Evolutionary conservation across 441 rosid genomes (phyloP), one percentile per base, ranked within the genome.

Genomic region (Isatis lusitanica): DNA sequence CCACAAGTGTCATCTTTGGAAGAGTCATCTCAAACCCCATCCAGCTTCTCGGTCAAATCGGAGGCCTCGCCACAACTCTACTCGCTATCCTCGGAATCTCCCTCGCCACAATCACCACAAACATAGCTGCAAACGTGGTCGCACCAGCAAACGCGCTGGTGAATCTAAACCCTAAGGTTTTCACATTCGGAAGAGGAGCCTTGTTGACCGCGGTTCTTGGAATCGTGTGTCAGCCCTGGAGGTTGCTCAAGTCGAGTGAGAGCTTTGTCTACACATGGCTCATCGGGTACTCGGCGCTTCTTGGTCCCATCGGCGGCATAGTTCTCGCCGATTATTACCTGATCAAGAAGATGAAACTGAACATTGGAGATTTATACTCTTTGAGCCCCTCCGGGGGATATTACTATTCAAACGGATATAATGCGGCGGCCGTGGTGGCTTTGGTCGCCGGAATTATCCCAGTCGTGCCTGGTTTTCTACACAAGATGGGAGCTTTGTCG

Each of bases 201-300:
- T 56, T 90, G 1, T 50, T 91, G 6, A 94, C 97, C 2, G 96
- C 97, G 5, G 26, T 91, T 64, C 85, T 90, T 42, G 92, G 95
- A 30, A 90, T 94, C 58, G 89, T 85, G 7, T 91, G 86, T 63
- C 98, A 94, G 71, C 97, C 97, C 0, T 91, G 97, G 97, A 82
- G 89, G 66, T 83, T 94, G 44, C 89, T 91, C 8, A 75, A 85
- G 63, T 87, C 98, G 7, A 94, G 98, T 67, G 97, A 94, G 83
- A 94, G 95, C 83, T 94, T 94, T 69, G 97, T 94, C 24, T 90
- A 94, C 67, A 94, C 96, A 0, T 94, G 98, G 98, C 76, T 91
- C 31, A 87, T 94, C n/a, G 96, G 97, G 0, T 91, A 94, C 81
- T 94, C 98, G 0, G 98, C 96, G 0, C 75, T 94, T 35, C 71